These are phyloP conservation scores for Pyracantha coccinea DNA, from an alignment of 331 rosid genomes.

Conservation along the genomic window DNA sequence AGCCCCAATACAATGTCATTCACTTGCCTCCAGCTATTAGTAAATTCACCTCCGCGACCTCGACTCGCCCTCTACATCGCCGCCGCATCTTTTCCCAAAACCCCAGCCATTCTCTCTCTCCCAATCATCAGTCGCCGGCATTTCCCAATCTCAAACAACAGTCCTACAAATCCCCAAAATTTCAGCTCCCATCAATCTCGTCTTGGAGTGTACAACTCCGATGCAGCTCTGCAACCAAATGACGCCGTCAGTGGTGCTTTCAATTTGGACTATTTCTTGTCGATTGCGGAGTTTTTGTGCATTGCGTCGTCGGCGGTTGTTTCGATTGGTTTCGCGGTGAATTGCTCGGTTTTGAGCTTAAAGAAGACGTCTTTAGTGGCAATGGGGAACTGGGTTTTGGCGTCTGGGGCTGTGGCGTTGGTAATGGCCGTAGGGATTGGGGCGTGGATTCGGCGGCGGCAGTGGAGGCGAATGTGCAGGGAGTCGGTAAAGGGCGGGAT, in stretches of 20 bases:
- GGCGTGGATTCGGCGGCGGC: conserved; percentile 62
- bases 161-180: conserved; percentile 1
- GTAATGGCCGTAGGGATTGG: conserved; percentile 50
- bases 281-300: conserved; percentile 44
- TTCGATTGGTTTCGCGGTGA: conserved; percentile 26
- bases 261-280: conserved; percentile 46
- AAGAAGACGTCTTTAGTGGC: conserved; percentile 31
- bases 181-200: conserved; percentile 14
- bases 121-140: conserved; percentile 18
- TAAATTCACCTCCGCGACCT: conserved; percentile 26
- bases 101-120: conserved; percentile 18
- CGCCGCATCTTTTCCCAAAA: conserved; percentile 2
- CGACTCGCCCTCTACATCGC: conserved; percentile 19
- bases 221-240: conserved; percentile 1
- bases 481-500: conserved; percentile 30
- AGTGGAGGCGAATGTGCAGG: conserved; percentile 45
- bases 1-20: conserved; percentile 42
- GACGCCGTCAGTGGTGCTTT: conserved; percentile 12
- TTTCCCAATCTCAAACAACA: conserved; percentile 24
- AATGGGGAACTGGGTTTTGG: conserved; percentile 25
- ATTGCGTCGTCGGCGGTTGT: conserved; percentile 47
- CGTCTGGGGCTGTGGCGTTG: conserved; percentile 32
- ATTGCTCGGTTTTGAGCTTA: conserved; percentile 16
- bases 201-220: conserved; percentile 28
- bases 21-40: conserved; percentile 25